phyloP scores from a whole-genome alignment of 2,329 filamentous ascomycete genomes.

The Venturia pyrina region DNA sequence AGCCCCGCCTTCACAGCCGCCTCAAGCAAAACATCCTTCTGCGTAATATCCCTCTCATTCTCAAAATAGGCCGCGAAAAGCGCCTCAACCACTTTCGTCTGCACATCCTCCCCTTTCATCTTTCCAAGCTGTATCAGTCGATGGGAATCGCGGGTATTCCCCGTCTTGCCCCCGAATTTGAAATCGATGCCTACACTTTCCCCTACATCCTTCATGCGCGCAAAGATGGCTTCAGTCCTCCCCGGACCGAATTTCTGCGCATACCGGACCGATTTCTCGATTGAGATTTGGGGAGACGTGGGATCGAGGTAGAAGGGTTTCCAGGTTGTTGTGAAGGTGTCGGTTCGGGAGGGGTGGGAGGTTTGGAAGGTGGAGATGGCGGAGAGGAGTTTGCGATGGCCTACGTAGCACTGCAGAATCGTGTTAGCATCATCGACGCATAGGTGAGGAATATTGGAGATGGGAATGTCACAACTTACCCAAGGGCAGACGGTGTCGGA shows the following conservation, averaged over 20 bases:
- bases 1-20: constrained; percentile 27
- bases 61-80: constrained; percentile 35
- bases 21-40: constrained; percentile 26
- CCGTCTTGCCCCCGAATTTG: constrained; percentile 58
- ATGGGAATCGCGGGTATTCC: constrained; percentile 72
- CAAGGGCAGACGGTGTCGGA: constrained; percentile 74
- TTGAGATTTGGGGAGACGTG: constrained; percentile 41
- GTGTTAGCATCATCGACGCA: constrained; percentile 7
- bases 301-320: constrained; percentile 74
- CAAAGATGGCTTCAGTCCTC: constrained; percentile 46
- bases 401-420: constrained; percentile 53
- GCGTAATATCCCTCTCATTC: constrained; percentile 38
- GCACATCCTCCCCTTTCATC: constrained; percentile 40
- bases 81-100: constrained; percentile 27
- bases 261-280: constrained; percentile 49
- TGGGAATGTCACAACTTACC: constrained; percentile 17
- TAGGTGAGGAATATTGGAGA: constrained; percentile 7
- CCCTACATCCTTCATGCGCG: constrained; percentile 49
- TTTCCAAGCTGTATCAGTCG: constrained; percentile 62
- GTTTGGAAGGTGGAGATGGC: constrained; percentile 60
- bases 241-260: constrained; percentile 54
- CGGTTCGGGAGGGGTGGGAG: constrained; percentile 47
- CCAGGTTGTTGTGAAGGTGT: constrained; percentile 68
- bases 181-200: constrained; percentile 62
- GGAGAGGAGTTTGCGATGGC: constrained; percentile 62